These are phyloP conservation scores for Talaromyces thailandensis DNA, from an alignment of 495 filamentous ascomycete genomes.

Conservation along the genomic window DNA sequence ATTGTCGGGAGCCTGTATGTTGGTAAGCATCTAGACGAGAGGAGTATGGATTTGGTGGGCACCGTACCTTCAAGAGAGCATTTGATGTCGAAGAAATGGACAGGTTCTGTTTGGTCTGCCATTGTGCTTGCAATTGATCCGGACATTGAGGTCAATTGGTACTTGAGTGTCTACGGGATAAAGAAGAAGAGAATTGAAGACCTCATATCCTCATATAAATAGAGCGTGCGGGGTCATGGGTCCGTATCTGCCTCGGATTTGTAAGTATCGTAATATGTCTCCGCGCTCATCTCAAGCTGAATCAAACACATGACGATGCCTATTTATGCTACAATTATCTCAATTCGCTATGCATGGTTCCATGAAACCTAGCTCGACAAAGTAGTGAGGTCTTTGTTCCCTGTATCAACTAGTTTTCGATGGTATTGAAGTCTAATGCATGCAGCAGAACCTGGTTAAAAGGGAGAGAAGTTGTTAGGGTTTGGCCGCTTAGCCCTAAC, in stretches of 20 bases:
- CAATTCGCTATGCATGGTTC: neutral
- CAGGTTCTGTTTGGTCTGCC: constrained; percentile 15
- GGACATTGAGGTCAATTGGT: neutral
- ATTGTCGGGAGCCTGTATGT: constrained; percentile 19
- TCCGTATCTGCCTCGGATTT: neutral
- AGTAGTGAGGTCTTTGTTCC: neutral
- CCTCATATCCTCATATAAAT: no score
- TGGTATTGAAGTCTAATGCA: neutral
- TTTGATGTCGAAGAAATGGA: constrained; percentile 32
- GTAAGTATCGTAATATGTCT: neutral
- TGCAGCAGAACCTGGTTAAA: no score
- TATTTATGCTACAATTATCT: neutral
- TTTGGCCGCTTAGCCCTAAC: neutral
- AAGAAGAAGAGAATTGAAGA: neutral
- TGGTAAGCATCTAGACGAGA: neutral
- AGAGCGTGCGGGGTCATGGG: neutral
- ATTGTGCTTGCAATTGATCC: constrained; percentile 12
- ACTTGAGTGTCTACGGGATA: neutral
- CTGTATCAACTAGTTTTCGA: neutral
- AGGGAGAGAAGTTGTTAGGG: neutral
- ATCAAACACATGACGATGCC: neutral
- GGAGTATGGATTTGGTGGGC: neutral
- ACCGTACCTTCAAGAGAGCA: constrained; percentile 23
- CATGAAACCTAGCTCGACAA: neutral
- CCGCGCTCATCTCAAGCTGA: neutral